These are phyloP conservation scores for Diophrys appendiculata DNA, from an alignment of 73 alveolate species.

Conservation along the genomic window DNA sequence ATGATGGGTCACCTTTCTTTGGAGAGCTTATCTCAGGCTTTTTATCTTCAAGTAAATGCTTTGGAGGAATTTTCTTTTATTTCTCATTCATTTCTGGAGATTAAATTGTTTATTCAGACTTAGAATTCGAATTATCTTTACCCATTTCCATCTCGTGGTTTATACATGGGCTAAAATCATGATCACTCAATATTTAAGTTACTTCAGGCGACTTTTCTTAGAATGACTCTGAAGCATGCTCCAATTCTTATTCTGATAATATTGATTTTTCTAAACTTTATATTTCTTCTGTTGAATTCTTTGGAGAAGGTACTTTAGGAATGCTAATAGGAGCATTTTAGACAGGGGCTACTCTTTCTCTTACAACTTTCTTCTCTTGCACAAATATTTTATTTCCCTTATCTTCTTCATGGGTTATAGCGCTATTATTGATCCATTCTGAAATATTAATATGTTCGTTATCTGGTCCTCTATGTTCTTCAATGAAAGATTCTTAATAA, in stretches of 20 bases:
- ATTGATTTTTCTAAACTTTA: background rate
- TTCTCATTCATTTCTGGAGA: background rate
- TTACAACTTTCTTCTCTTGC: background rate
- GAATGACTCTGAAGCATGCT: background rate
- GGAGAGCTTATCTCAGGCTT: background rate
- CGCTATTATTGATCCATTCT: background rate
- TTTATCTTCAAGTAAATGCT: background rate
- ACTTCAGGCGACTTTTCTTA: slow-evolving; percentile 12
- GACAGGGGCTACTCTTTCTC: background rate
- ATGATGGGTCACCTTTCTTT: background rate
- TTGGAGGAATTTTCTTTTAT: background rate
- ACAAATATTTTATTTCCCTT: background rate
- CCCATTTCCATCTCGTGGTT: background rate
- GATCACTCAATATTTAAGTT: background rate
- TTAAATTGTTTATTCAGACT: background rate
- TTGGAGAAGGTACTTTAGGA: too few species aligned
- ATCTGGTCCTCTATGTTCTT: background rate
- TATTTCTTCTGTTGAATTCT: too few species aligned
- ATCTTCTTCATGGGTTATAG: background rate
- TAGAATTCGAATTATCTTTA: background rate
- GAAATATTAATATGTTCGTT: background rate
- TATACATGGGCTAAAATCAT: background rate
- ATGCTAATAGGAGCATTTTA: too few species aligned
- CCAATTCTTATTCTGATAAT: background rate
- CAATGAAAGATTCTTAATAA: background rate